Evolutionary conservation across 768 basidiomycete species (phyloP), one percentile per base, ranked within the genome.

Genomic region (Kwoniella mangroviensis): DNA sequence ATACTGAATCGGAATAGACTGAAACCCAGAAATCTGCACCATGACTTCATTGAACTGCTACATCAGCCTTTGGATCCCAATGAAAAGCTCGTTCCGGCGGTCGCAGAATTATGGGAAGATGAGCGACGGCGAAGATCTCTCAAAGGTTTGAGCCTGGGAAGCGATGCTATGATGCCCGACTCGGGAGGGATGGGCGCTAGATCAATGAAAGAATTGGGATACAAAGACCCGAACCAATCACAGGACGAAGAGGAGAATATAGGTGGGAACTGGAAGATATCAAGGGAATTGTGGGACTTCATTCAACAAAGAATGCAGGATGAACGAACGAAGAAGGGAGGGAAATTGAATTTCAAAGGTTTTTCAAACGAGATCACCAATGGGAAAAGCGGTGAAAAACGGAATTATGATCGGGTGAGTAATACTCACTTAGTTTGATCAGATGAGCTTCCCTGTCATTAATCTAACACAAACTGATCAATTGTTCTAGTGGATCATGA

Each of bases 41-140:
- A 92, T 77, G 86, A 87, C 68, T 84, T 90, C 54, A 72, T 81
- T 28, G 91, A 94, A 69, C 88, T 90, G 52, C 75, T 65, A 83
- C 86, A 41, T 84, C 87, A 52, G 74, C 86, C 17, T 80, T 89
- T 65, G 72, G 86, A 80, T 43, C 73, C 73, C 4, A 74, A 82
- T 12, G 92, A 92, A 74, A 92, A 92, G 54, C 87, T 96, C 28
- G 91, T 99, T 6, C 85, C 90, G 52, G 90, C 93, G 76, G 91
- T 98, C 56, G 89, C 92, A 71, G 96, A 98, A 83, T 86, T 98
- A 2, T 99, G 96, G 96, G 92, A 95, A 61, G 94, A 98, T 76
- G 96, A 99, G 84, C 88, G 91, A n/a, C 86, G 86, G 12, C 88
- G 94, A 10, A 87, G 95, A 21, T 81, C 83, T 26, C 86, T 85